Evolutionary conservation across 2,329 filamentous ascomycete species (phyloP).

Genomic region (Diaporthe amygdali): DNA sequence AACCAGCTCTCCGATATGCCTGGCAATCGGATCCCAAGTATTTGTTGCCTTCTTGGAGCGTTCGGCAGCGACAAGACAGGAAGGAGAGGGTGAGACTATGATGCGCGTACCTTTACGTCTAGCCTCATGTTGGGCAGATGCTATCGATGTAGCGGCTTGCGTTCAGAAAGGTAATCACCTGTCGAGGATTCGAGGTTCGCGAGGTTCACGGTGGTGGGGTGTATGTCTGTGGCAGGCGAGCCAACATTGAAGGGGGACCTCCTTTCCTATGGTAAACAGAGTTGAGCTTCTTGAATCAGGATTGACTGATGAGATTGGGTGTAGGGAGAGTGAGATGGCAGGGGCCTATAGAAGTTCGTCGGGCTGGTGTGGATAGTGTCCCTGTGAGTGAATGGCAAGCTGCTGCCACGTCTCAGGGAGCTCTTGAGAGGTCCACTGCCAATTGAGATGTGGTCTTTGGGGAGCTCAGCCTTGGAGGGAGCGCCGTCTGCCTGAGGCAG

Average conservation of each 20-base stretch:
- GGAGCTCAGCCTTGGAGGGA: constrained; percentile 18
- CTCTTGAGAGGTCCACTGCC: constrained; percentile 5
- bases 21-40: background rate
- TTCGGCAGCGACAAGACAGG: background rate
- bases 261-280: background rate
- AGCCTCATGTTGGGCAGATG: constrained; percentile 34
- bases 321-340: background rate
- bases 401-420: constrained; percentile 23
- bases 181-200: background rate
- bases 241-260: constrained; percentile 9
- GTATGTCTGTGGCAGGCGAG: constrained; percentile 12
- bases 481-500: constrained; percentile 20
- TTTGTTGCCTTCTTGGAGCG: background rate
- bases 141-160: background rate
- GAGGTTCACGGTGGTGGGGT: constrained; percentile 17
- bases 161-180: background rate
- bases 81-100: background rate
- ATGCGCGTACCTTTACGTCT: constrained; percentile 28
- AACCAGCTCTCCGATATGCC: background rate
- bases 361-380: constrained; percentile 11
- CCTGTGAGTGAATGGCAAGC: constrained; percentile 3
- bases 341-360: background rate
- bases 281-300: background rate
- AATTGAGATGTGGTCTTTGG: constrained; percentile 27
- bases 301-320: background rate